A percentile compares a stretch with the other conserved stretches of the same genome.
These are phyloP conservation scores for Corchorus capsularis DNA, from an alignment of 345 rosid genomes.

Conservation along the genomic window DNA sequence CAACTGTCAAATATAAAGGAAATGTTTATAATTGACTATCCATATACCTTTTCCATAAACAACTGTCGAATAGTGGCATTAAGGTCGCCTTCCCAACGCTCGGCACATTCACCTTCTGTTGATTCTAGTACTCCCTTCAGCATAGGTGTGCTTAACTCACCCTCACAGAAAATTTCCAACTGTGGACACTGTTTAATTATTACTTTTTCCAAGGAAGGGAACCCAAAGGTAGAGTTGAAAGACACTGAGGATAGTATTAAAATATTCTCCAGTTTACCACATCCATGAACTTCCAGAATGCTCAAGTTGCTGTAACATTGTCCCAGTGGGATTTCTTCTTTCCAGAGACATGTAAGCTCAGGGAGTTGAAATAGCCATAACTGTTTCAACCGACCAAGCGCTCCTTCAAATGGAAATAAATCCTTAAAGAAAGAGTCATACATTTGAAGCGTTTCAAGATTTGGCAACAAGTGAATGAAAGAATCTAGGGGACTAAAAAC, in stretches of 20 bases:
- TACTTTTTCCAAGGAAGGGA: background rate
- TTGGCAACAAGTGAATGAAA: no score
- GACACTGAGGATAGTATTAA: conserved; percentile 4
- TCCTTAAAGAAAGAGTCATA: no score
- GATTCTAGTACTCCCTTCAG: no score
- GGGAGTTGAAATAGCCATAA: no score
- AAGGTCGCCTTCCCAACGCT: background rate
- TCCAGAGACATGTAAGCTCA: no score
- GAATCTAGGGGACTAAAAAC: no score
- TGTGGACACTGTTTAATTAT: background rate
- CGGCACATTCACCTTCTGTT: background rate
- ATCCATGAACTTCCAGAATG: background rate
- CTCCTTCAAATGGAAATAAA: no score
- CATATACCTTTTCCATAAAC: no score
- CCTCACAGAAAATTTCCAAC: conserved; percentile 11
- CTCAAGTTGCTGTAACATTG: background rate
- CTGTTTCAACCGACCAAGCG: no score
- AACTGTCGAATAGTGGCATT: background rate
- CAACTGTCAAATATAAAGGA: no score
- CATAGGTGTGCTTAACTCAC: background rate
- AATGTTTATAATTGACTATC: no score
- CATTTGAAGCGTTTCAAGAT: no score
- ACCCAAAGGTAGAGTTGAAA: conserved; percentile 1
- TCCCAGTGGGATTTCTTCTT: background rate
- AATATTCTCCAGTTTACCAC: background rate